phyloP scores from a whole-genome alignment of 768 basidiomycete species.

The Rhizopogon salebrosus region DNA sequence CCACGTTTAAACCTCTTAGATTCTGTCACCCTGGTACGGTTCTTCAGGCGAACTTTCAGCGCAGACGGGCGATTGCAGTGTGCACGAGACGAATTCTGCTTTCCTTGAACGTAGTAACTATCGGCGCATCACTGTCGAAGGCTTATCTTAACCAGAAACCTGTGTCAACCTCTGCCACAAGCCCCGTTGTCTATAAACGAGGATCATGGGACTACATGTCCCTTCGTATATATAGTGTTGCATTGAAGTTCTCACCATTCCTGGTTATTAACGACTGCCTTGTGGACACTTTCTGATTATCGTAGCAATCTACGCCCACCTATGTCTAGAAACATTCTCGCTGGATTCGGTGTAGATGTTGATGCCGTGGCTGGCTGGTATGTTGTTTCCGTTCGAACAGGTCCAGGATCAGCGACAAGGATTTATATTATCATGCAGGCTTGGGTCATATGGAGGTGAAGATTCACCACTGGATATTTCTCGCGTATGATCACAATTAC shows the following conservation, averaged over 20 bases:
- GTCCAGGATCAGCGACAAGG: background rate
- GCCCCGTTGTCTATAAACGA: background rate
- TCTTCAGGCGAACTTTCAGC: too few species aligned
- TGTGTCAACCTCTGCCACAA: background rate
- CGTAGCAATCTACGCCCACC: background rate
- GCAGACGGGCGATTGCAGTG: background rate
- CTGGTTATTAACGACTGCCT: background rate
- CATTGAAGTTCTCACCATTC: background rate
- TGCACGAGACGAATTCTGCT: background rate
- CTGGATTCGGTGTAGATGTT: slow-evolving; percentile 68
- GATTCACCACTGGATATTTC: slow-evolving; percentile 68
- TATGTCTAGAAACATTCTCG: slow-evolving; percentile 54
- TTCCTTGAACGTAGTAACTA: background rate
- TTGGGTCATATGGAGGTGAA: slow-evolving; percentile 74
- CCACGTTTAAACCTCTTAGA: too few species aligned
- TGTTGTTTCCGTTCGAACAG: background rate
- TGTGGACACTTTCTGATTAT: background rate
- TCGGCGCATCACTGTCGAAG: background rate
- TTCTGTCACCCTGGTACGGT: too few species aligned
- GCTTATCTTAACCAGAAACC: background rate
- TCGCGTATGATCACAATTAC: slow-evolving; percentile 29
- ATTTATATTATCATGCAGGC: slow-evolving; percentile 30
- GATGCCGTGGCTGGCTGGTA: slow-evolving; percentile 77
- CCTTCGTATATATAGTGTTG: background rate
- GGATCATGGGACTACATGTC: background rate